Percentiles rank a stretch among this genome's conserved stretches.
These are phyloP conservation scores for Populus hybrid DNA, from an alignment of 441 rosid genomes.

Conservation along the genomic window DNA sequence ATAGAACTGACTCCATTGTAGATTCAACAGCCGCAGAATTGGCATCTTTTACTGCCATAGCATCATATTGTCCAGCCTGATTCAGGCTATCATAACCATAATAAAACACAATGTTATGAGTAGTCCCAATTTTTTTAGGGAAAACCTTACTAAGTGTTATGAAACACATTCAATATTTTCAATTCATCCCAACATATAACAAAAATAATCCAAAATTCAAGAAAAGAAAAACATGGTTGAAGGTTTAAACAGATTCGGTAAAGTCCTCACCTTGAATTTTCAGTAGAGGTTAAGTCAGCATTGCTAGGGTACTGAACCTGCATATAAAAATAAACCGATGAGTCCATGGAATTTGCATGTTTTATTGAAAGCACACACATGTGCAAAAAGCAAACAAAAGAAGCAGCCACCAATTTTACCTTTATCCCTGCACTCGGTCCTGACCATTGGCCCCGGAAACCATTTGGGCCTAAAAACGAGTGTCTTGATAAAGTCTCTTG, in stretches of 20 bases:
- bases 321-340: slow-evolving; percentile 22
- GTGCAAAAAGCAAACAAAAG: not conserved
- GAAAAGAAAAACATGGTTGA: not conserved
- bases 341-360: slow-evolving; percentile 13
- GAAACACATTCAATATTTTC: not conserved
- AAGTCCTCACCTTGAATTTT: slow-evolving; percentile 47
- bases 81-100: slow-evolving; percentile 39
- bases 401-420: slow-evolving; percentile 36
- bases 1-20: slow-evolving; percentile 75
- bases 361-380: slow-evolving; percentile 9
- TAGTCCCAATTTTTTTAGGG: slow-evolving; percentile 3
- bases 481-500: slow-evolving; percentile 93
- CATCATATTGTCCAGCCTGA: slow-evolving; percentile 41
- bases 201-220: not conserved
- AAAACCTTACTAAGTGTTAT: not conserved
- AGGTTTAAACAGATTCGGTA: not conserved
- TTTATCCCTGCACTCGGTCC: slow-evolving; percentile 73
- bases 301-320: slow-evolving; percentile 93
- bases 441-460: slow-evolving; percentile 81
- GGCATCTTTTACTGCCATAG: slow-evolving; percentile 38
- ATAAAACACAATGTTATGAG: slow-evolving; percentile 26
- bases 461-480: slow-evolving; percentile 87
- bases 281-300: slow-evolving; percentile 44
- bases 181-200: not conserved
- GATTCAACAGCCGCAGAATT: slow-evolving; percentile 41